Percentiles rank a stretch among this genome's conserved stretches.
Evolutionary conservation across 1,284 basidiomycete species (phyloP).

Genomic region (Leccinum solheimii): DNA sequence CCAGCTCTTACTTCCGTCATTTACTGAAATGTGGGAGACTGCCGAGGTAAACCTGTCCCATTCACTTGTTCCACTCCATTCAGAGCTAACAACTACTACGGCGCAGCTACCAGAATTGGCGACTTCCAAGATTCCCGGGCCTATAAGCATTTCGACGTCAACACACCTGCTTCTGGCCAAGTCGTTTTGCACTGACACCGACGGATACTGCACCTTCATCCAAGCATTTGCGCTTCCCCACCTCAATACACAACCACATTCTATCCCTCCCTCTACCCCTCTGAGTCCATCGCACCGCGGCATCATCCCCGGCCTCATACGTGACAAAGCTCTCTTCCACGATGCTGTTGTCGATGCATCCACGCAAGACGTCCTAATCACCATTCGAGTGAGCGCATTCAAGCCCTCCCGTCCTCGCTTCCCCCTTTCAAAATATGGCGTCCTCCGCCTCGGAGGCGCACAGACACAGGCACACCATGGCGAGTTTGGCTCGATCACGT

Average conservation of each 20-base stretch:
- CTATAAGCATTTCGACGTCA: constrained; percentile 19
- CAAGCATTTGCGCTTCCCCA: constrained; percentile 14
- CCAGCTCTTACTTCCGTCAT: not conserved
- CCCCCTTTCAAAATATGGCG: constrained; percentile 4
- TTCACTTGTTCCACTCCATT: not conserved
- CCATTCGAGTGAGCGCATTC: constrained; percentile 7
- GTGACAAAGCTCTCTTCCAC: constrained; percentile 9
- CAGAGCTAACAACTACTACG: not conserved
- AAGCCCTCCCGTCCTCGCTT: constrained; percentile 3
- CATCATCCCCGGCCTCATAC: constrained; percentile 2
- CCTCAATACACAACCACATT: constrained; percentile 1
- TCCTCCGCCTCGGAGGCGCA: constrained; percentile 7
- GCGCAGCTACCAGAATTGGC: constrained; percentile 2
- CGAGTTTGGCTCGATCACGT: constrained; percentile 3
- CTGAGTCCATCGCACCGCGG: constrained; percentile 11
- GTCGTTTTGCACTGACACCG: not conserved
- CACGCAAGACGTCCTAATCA: constrained; percentile 15
- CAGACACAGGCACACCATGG: not conserved
- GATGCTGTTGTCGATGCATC: constrained; percentile 14
- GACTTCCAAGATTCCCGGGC: not conserved
- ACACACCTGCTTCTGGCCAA: constrained; percentile 19
- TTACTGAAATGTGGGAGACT: not conserved
- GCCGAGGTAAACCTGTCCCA: constrained; percentile 1
- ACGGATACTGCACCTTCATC: constrained; percentile 12
- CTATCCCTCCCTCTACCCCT: not conserved